A percentile compares a stretch with the other conserved stretches of the same genome.
Evolutionary conservation across 2,329 filamentous ascomycete genomes (phyloP).

Genomic region (Cladosporium sp.): DNA sequence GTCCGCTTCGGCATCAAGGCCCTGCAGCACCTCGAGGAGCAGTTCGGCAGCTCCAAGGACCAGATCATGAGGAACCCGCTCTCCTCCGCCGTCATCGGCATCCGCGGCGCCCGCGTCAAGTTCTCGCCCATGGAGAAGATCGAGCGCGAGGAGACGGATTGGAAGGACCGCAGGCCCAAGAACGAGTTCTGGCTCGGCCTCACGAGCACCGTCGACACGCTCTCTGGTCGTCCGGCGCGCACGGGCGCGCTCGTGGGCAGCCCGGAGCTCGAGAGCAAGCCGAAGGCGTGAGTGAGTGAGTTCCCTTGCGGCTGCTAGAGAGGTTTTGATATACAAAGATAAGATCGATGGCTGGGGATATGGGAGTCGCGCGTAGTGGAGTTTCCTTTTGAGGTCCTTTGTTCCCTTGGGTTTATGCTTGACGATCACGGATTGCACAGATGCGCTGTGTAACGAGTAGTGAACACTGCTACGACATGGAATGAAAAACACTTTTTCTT

Average conservation of each 20-base stretch:
- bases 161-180: conserved; percentile 80
- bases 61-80: conserved; percentile 67
- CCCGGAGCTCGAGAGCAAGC: not conserved
- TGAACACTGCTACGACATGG: not conserved
- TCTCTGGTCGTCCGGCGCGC: conserved; percentile 58
- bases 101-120: conserved; percentile 83
- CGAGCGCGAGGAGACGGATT: conserved; percentile 83
- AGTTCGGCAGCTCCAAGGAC: conserved; percentile 57
- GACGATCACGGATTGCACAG: not conserved
- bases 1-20: conserved; percentile 90
- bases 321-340: not conserved
- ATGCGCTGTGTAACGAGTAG: not conserved
- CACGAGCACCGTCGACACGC: conserved; percentile 74
- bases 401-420: not conserved
- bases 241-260: not conserved
- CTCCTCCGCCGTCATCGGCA: conserved; percentile 79
- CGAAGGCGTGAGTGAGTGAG: not conserved
- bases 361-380: not conserved
- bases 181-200: conserved; percentile 78
- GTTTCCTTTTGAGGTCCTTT: not conserved
- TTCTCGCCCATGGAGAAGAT: conserved; percentile 76
- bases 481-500: not conserved
- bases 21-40: conserved; percentile 82
- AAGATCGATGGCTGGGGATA: not conserved
- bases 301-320: not conserved